Evolutionary conservation across 2,329 filamentous ascomycete genomes (phyloP), one percentile per base, ranked within the genome.

Genomic region (Pseudonectria buxi): DNA sequence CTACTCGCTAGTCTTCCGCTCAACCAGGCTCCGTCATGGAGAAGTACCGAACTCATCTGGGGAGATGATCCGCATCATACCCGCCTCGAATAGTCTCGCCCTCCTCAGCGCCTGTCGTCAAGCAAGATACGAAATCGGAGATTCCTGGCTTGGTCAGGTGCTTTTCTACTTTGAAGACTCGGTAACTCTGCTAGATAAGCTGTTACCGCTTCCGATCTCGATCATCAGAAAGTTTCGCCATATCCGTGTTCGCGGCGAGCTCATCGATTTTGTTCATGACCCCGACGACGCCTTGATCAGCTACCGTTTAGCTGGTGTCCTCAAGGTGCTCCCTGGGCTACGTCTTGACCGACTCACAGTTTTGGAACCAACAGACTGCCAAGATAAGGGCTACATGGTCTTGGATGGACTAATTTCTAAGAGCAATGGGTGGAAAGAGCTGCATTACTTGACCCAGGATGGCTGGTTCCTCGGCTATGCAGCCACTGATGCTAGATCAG

Each of bases 381-480:
- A 30, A 16, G 3, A 27, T 16, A n/a, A n/a, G n/a, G 27, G 24
- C 22, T 41, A 44, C 18, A 33, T 32, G 6, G 35, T 27, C n/a
- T 14, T 40, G 12, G 25, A 39, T 26, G 15, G 12, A 7, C 36
- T 42, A 4, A 24, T 44, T 13, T 14, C 14, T 14, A 13, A 37
- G 6, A 28, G 39, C 12, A 9, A 7, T 18, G 42, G 42, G 4
- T 44, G 42, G 39, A 42, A 38, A 13, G 34, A 44, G 26, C 39
- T 44, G 4, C 35, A 36, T 10, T 44, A 35, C 15, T 32, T 44
- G 14, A 33, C 18, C 33, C 31, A 33, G n/a, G n/a, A n/a, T n/a
- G n/a, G n/a, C n/a, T n/a, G n/a, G n/a, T n/a, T n/a, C n/a, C n/a
- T n/a, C n/a, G n/a, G n/a, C n/a, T n/a, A n/a, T n/a, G n/a, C n/a